Base-by-base conservation (phyloP, 2,329 filamentous ascomycete species). In the Drechslerella dactyloides region DNA sequence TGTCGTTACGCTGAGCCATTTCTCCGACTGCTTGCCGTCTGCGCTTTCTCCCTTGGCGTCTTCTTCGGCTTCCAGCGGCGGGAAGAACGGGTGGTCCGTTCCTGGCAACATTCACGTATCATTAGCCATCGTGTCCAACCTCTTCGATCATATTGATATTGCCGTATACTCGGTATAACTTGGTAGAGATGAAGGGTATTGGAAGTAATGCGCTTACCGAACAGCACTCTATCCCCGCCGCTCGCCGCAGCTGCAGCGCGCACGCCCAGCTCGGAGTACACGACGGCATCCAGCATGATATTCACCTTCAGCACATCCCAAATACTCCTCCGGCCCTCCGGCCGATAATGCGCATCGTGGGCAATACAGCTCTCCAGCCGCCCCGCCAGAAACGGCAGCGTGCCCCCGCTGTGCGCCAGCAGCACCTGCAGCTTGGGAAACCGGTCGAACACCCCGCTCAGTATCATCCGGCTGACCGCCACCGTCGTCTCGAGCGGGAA, bases 401-500 rank as follows among this genome's bases (percentile, higher is more conserved):
- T 93, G 1, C 93, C 93, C 1, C 93, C 93, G 23, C 90, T 92
- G 80, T 97, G 93, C 0, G 93, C 93, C 2, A 97, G 82, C 60
- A 97, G 82, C 77, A 97, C 87, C 21, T 86, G 83, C 73, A 97
- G 80, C 7, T 82, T 81, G 0, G 84, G 85, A 50, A 91, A 89
- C 8, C 85, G 83, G 78, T 96, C 91, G 79, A 94, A 96, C 0
- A 96, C 89, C 0, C 91, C 90, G 0, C 89, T 85, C n/a, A 97
- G 82, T 60, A 91, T 87, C 91, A 97, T 96, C 52, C 93, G 84
- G 2, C 90, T 87, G 1, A 96, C 88, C 0, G 92, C 91, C 75
- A 97, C 93, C 1, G 93, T 96, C 0, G 93, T 97, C 80, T 97
- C 93, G 75, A 97, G 85, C 0, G 93, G 92, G 78, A 74, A 74